Conservation (phyloP, 257 asterid genomes). For the Voacanga thouarsii region DNA sequence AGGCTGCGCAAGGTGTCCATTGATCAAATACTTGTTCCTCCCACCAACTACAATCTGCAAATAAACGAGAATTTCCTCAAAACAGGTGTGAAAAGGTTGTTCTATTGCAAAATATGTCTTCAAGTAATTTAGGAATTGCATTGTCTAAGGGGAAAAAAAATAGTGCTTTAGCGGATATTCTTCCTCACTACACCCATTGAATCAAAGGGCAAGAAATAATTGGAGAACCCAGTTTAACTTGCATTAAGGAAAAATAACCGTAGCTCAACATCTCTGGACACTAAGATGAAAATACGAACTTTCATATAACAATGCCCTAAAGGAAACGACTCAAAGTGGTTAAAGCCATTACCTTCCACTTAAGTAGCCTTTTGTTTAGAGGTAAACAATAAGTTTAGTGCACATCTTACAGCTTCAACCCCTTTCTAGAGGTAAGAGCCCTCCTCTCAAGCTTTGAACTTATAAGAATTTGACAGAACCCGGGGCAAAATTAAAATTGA, state of each 20-base stretch:
- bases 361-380: too few species aligned
- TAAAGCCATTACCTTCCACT: background rate
- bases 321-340: background rate
- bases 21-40: slow-evolving; percentile 92
- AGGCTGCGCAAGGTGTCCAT: slow-evolving; percentile 98
- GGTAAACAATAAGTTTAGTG: background rate
- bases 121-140: background rate
- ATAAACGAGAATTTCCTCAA: slow-evolving; percentile 14
- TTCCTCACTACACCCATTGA: background rate
- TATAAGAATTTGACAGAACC: background rate
- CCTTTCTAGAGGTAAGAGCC: background rate
- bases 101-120: background rate
- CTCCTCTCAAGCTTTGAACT: background rate
- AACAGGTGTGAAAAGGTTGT: background rate
- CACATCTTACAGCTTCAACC: background rate
- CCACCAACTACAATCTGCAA: slow-evolving; percentile 99
- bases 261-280: too few species aligned
- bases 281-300: background rate
- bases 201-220: background rate
- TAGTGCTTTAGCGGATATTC: background rate
- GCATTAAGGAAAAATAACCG: background rate
- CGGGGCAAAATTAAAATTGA: background rate
- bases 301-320: background rate
- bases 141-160: background rate
- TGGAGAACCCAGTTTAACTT: background rate